A percentile compares a stretch with the other conserved stretches of the same genome.
phyloP scores from a whole-genome alignment of 805 yeast species.

The Teunomyces stri region DNA sequence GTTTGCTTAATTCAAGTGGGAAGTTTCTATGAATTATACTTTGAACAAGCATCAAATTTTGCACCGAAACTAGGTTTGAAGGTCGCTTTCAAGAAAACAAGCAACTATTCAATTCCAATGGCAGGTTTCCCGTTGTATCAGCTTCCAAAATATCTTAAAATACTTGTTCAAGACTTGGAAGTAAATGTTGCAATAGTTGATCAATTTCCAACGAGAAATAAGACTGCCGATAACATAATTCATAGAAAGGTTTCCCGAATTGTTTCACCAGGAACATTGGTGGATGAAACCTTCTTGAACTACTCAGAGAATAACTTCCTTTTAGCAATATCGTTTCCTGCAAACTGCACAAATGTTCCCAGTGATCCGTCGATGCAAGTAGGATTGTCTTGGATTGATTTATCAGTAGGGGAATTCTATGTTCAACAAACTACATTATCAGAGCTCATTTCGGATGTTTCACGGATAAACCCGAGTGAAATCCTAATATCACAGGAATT shows the following conservation, averaged over 20 bases:
- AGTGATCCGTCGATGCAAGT: constrained; percentile 45
- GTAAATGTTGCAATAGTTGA: constrained; percentile 81
- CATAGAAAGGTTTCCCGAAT: constrained; percentile 74
- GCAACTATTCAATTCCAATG: constrained; percentile 57
- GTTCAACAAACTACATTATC: constrained; percentile 62
- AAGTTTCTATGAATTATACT: constrained; percentile 82
- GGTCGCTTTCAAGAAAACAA: constrained; percentile 55
- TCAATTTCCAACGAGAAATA: constrained; percentile 41
- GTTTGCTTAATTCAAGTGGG: constrained; percentile 72
- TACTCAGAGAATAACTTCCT: constrained; percentile 69
- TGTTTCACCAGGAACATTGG: constrained; percentile 88
- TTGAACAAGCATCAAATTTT: constrained; percentile 77
- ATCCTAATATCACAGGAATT: constrained; percentile 56
- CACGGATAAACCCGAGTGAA: constrained; percentile 81
- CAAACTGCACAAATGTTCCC: constrained; percentile 35
- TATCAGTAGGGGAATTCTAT: constrained; percentile 76
- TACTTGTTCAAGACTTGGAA: constrained; percentile 67
- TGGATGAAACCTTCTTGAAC: constrained; percentile 82
- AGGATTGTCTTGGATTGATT: constrained; percentile 87
- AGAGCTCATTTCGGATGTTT: constrained; percentile 65
- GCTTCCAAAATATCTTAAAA: constrained; percentile 68
- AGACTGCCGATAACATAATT: constrained; percentile 33
- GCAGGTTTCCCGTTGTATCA: constrained; percentile 86
- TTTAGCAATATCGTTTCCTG: constrained; percentile 62
- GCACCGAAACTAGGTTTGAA: constrained; percentile 73